phyloP scores from a whole-genome alignment of 371 early-diverging fungal genomes.

The Enterocytospora artemiae region DNA sequence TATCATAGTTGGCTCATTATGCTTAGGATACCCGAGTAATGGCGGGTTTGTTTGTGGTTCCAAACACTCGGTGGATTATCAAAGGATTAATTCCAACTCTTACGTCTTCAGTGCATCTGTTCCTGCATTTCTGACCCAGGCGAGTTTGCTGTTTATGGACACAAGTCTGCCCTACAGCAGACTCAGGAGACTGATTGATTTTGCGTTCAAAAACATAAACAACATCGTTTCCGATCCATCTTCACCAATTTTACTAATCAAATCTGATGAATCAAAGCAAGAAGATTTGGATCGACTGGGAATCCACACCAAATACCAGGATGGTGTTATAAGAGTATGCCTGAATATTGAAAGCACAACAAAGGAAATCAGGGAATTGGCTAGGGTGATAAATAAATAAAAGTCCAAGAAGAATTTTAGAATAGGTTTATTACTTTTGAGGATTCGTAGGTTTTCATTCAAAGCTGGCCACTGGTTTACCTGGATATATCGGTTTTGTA shows the following conservation, averaged over 20 bases:
- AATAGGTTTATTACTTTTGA: too few relatives aligned
- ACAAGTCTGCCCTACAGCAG: slow-evolving; percentile 13
- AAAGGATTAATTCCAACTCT: slow-evolving; percentile 75
- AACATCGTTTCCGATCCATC: slow-evolving; percentile 26
- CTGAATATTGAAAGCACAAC: slow-evolving; percentile 4
- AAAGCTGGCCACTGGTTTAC: too few relatives aligned
- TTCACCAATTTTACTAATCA: slow-evolving; percentile 37
- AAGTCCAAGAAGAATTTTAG: not conserved
- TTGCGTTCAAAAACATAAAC: slow-evolving; percentile 18
- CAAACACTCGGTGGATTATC: slow-evolving; percentile 76
- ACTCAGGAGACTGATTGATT: not conserved
- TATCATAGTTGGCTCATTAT: slow-evolving; percentile 78
- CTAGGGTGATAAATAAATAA: not conserved
- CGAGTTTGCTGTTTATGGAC: slow-evolving; percentile 71
- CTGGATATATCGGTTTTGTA: too few relatives aligned
- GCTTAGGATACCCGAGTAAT: slow-evolving; percentile 68
- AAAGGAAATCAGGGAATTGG: slow-evolving; percentile 22
- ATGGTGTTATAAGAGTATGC: slow-evolving; percentile 35
- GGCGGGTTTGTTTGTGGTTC: slow-evolving; percentile 90
- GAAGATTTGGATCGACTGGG: slow-evolving; percentile 15
- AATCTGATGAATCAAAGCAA: slow-evolving; percentile 1
- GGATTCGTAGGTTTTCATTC: too few relatives aligned
- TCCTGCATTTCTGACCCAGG: slow-evolving; percentile 81
- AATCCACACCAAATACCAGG: slow-evolving; percentile 18
- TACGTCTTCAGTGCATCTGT: slow-evolving; percentile 95